These are phyloP conservation scores for Paralagenidium karlingii DNA, from an alignment of 352 stramenopile genomes.

Conservation along the genomic window DNA sequence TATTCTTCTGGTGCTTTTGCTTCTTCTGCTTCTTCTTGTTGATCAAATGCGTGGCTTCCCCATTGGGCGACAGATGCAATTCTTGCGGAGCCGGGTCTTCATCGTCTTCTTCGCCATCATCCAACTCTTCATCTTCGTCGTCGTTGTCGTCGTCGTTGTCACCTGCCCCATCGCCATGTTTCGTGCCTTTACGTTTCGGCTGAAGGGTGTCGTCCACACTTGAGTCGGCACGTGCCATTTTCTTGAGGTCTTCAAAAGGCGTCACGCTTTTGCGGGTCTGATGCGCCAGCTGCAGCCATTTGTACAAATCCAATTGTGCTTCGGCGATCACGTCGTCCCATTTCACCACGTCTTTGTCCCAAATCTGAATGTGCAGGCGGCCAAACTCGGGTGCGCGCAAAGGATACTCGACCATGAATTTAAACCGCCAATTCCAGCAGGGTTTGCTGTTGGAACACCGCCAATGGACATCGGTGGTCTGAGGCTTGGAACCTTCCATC, in stretches of 20 bases:
- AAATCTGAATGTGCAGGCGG: slow-evolving; percentile 84
- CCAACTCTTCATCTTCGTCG: slow-evolving; percentile 12
- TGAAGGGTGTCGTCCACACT: neutral
- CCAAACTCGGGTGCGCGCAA: slow-evolving; percentile 63
- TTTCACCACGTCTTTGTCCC: slow-evolving; percentile 89
- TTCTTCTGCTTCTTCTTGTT: slow-evolving; percentile 32
- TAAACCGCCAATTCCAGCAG: slow-evolving; percentile 89
- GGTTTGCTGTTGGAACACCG: slow-evolving; percentile 81
- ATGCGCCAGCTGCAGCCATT: slow-evolving; percentile 55
- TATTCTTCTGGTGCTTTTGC: slow-evolving; percentile 9
- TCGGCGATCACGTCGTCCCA: slow-evolving; percentile 87
- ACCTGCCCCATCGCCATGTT: neutral
- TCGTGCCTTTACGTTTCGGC: neutral
- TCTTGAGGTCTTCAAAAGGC: slow-evolving; percentile 54
- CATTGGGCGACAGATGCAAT: no score
- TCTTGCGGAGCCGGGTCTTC: no score
- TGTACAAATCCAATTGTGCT: slow-evolving; percentile 74
- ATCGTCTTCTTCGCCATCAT: slow-evolving; percentile 10
- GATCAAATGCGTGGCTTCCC: slow-evolving; percentile 5
- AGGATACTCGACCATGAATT: slow-evolving; percentile 77
- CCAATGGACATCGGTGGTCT: slow-evolving; percentile 86
- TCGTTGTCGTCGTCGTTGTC: slow-evolving; percentile 9
- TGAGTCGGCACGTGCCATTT: slow-evolving; percentile 1
- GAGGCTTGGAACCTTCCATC: slow-evolving; percentile 55
- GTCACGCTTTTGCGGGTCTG: slow-evolving; percentile 36